These are phyloP conservation scores for Xanthoconium separans DNA, from an alignment of 1,284 basidiomycete genomes.

Conservation along the genomic window DNA sequence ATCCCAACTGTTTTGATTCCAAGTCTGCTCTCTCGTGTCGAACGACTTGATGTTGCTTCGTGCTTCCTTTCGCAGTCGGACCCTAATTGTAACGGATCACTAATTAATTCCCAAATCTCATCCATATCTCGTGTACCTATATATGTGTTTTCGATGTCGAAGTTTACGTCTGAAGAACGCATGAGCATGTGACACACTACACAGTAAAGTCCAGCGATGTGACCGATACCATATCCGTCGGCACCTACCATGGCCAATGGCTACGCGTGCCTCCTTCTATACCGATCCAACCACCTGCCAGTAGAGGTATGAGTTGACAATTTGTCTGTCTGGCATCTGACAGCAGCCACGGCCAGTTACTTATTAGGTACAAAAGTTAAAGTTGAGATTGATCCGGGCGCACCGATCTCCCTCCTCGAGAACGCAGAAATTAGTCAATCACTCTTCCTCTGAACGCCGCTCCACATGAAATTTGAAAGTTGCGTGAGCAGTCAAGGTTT, in stretches of 20 bases:
- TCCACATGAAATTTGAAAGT: too few species aligned
- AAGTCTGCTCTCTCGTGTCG: not conserved
- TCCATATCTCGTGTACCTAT: not conserved
- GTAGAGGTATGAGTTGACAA: too few species aligned
- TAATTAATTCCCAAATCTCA: not conserved
- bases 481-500: too few species aligned
- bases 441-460: too few species aligned
- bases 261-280: too few species aligned
- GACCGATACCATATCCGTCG: too few species aligned
- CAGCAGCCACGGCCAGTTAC: not conserved
- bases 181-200: not conserved
- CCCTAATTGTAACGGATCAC: not conserved
- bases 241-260: too few species aligned
- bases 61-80: not conserved
- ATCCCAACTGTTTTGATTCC: not conserved
- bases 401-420: constrained; percentile 10
- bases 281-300: too few species aligned
- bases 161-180: not conserved
- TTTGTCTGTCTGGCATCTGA: not conserved
- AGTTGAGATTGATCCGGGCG: not conserved
- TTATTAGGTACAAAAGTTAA: too few species aligned
- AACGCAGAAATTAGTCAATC: too few species aligned
- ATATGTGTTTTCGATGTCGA: not conserved
- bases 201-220: not conserved
- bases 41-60: not conserved